These are phyloP conservation scores for Myriosclerotinia scirpicola DNA, from an alignment of 2,329 filamentous ascomycete species.

Conservation along the genomic window DNA sequence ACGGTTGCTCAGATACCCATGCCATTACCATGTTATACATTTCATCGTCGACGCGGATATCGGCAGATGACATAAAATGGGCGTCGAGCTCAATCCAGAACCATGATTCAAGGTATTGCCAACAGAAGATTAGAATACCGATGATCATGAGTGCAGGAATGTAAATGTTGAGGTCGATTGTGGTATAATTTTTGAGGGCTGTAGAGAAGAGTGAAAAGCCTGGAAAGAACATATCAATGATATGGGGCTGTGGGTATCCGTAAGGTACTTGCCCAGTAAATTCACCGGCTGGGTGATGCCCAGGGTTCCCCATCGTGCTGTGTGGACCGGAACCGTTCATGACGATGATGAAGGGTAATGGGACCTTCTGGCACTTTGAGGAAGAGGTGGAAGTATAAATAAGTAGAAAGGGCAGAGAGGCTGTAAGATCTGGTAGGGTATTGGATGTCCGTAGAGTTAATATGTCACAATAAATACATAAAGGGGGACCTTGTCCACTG, in stretches of 20 bases:
- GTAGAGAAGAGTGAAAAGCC: slow-evolving; percentile 60
- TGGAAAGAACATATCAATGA: slow-evolving; percentile 63
- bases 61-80: slow-evolving; percentile 64
- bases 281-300: not conserved
- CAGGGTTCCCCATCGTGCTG: not conserved
- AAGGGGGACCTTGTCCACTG: not conserved
- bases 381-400: not conserved
- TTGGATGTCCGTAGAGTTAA: not conserved
- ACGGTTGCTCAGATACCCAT: slow-evolving; percentile 64
- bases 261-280: not conserved
- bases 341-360: not conserved
- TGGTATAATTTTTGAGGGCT: slow-evolving; percentile 55
- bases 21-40: slow-evolving; percentile 71
- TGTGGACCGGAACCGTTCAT: slow-evolving; percentile 15
- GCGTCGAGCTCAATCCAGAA: slow-evolving; percentile 50
- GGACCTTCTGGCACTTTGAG: not conserved
- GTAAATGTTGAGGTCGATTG: slow-evolving; percentile 63
- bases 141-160: slow-evolving; percentile 56
- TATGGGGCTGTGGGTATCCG: slow-evolving; percentile 39
- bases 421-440: not conserved
- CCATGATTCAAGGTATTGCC: slow-evolving; percentile 53
- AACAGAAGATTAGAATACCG: slow-evolving; percentile 51
- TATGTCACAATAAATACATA: not conserved
- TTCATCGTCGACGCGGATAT: slow-evolving; percentile 68
- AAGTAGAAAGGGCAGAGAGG: not conserved